Percentiles rank a stretch among this genome's conserved stretches.
Conservation (phyloP, 148 eudicot species). For the Vaccinium corymbosum region DNA sequence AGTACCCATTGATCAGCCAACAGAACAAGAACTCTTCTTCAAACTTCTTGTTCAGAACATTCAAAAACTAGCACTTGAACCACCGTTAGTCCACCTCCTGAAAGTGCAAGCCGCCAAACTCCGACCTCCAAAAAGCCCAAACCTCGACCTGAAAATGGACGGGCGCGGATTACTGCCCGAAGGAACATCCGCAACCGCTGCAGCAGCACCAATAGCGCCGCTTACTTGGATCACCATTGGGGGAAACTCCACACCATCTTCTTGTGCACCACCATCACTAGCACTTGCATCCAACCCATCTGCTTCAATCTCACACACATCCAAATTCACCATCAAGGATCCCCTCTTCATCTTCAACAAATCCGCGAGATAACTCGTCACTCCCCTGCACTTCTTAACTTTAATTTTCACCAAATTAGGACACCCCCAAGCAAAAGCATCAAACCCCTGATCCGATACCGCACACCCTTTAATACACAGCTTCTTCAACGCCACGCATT, state of each 20-base stretch:
- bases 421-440: conserved; percentile 64
- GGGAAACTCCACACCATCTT: conserved; percentile 44
- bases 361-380: conserved; percentile 51
- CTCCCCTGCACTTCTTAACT: conserved; percentile 77
- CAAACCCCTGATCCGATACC: conserved; percentile 62
- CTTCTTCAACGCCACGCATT: conserved; percentile 67
- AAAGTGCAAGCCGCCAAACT: conserved; percentile 48
- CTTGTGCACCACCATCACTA: conserved; percentile 60
- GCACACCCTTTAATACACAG: conserved; percentile 75
- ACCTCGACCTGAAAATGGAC: conserved; percentile 42
- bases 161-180: conserved; percentile 36
- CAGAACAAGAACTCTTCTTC: background rate
- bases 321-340: conserved; percentile 56
- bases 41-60: conserved; percentile 12
- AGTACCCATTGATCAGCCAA: conserved; percentile 5
- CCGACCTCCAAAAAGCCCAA: conserved; percentile 53
- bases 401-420: conserved; percentile 79
- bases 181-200: conserved; percentile 11
- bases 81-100: conserved; percentile 46
- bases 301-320: conserved; percentile 51
- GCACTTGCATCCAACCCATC: conserved; percentile 55
- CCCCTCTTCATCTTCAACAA: conserved; percentile 51
- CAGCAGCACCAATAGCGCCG: conserved; percentile 2
- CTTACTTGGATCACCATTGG: conserved; percentile 24
- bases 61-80: conserved; percentile 30